Conservation (phyloP, 2,329 filamentous ascomycete genomes). For the Fusarium agapanthi region DNA sequence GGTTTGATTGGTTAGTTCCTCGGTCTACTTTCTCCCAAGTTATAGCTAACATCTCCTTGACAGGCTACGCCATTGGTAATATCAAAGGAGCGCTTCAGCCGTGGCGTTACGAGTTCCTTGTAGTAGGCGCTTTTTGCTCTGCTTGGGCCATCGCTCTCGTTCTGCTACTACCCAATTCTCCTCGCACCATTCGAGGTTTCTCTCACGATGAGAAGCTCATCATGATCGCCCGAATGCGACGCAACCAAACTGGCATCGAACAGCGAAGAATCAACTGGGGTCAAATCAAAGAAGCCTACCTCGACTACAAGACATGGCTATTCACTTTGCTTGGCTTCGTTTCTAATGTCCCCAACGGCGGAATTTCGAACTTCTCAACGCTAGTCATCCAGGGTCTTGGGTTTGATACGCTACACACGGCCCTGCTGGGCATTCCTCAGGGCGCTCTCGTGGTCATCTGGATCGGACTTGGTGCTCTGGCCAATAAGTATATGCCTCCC, state of each 20-base stretch:
- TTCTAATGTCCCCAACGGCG: conserved; percentile 65
- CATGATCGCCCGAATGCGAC: conserved; percentile 62
- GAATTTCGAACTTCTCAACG: conserved; percentile 67
- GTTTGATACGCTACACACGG: conserved; percentile 52
- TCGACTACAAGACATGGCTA: conserved; percentile 67
- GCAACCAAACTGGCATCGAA: conserved; percentile 68
- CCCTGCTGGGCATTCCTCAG: conserved; percentile 51
- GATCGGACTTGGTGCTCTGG: conserved; percentile 53
- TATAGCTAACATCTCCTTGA: neutral
- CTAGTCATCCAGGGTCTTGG: conserved; percentile 69
- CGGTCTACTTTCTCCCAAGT: neutral
- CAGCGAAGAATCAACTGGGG: conserved; percentile 63
- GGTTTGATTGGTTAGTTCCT: conserved; percentile 51
- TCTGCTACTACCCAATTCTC: conserved; percentile 65
- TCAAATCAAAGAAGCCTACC: conserved; percentile 64
- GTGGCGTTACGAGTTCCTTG: conserved; percentile 75
- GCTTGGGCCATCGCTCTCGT: conserved; percentile 68
- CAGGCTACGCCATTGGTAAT: conserved; percentile 67
- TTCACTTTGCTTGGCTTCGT: conserved; percentile 64
- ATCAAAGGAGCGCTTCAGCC: conserved; percentile 64
- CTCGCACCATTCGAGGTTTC: conserved; percentile 62
- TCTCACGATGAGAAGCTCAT: conserved; percentile 60
- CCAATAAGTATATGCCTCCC: conserved; percentile 51
- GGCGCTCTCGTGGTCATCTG: conserved; percentile 49
- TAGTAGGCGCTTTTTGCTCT: conserved; percentile 67